A percentile compares a stretch with the other conserved stretches of the same genome.
These are phyloP conservation scores for Mycosphaerella sp. DNA, from an alignment of 2,329 filamentous ascomycete species.

Conservation along the genomic window DNA sequence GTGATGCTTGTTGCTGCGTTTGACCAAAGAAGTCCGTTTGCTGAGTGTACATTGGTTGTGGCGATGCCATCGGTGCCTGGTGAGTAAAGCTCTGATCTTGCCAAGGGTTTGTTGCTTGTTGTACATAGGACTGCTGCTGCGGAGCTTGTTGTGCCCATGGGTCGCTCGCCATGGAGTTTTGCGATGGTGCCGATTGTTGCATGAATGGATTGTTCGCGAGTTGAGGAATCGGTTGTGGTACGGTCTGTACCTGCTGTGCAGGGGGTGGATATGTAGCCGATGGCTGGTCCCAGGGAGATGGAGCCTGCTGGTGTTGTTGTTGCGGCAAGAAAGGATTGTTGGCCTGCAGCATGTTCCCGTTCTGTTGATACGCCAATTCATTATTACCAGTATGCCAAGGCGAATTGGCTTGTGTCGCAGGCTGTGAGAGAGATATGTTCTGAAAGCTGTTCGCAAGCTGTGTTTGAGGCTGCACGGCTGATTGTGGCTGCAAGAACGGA, in stretches of 20 bases:
- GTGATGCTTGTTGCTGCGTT: conserved; percentile 12
- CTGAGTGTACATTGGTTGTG: conserved; percentile 25
- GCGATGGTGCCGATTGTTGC: conserved; percentile 31
- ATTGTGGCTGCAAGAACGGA: conserved; percentile 54
- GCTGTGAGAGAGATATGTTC: conserved; percentile 57
- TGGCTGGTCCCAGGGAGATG: conserved; percentile 21
- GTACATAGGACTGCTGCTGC: conserved; percentile 16
- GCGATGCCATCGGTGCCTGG: conserved; percentile 25
- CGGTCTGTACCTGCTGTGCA: conserved; percentile 23
- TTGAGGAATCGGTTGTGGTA: conserved; percentile 47
- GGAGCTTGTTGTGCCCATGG: conserved; percentile 34
- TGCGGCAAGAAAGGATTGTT: conserved; percentile 30
- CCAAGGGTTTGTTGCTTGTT: conserved; percentile 22
- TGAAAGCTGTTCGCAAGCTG: conserved; percentile 52
- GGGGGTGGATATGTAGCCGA: conserved; percentile 11
- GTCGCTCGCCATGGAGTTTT: conserved; percentile 39
- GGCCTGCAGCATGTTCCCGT: conserved; percentile 19
- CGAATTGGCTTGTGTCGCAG: conserved; percentile 7
- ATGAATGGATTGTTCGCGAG: conserved; percentile 39
- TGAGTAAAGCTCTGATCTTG: conserved; percentile 33
- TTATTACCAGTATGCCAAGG: conserved; percentile 12
- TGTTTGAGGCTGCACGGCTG: conserved; percentile 16
- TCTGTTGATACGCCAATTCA: conserved; percentile 23
- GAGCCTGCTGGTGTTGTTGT: conserved; percentile 24
- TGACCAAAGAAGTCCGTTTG: conserved; percentile 28